Conservation (phyloP, 495 filamentous ascomycete species). For the Neurospora sp. region DNA sequence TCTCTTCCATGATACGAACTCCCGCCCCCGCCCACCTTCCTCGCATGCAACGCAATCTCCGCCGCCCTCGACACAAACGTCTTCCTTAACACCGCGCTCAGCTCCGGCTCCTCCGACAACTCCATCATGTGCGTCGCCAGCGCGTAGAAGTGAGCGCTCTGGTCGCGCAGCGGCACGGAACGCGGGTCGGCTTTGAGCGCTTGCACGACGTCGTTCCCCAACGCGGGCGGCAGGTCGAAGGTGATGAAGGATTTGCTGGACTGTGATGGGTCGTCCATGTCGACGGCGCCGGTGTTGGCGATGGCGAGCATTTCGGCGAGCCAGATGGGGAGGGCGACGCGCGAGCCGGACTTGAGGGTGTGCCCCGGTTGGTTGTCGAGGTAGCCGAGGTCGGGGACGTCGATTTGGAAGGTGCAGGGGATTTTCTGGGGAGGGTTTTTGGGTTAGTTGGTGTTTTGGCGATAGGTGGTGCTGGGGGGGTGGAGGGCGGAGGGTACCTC, state of each 20-base stretch:
- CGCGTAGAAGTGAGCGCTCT: conserved; percentile 79
- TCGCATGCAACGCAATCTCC: conserved; percentile 82
- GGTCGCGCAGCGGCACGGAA: conserved; percentile 70
- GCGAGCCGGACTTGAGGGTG: conserved; percentile 67
- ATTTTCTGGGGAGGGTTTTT: conserved; percentile 57
- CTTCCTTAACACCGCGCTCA: conserved; percentile 68
- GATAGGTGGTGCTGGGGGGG: not conserved
- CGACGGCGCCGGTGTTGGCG: conserved; percentile 40
- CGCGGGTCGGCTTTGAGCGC: conserved; percentile 84
- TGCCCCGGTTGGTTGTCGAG: conserved; percentile 59
- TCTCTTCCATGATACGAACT: not conserved
- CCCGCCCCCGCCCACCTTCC: conserved; percentile 65
- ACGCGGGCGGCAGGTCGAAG: conserved; percentile 68
- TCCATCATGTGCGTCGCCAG: conserved; percentile 78
- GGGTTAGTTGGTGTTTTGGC: not conserved
- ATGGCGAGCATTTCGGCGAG: conserved; percentile 94
- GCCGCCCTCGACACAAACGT: conserved; percentile 75
- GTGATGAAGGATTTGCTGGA: conserved; percentile 51
- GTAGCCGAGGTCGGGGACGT: conserved; percentile 77
- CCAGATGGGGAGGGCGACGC: conserved; percentile 83
- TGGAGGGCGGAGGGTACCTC: conserved; percentile 44
- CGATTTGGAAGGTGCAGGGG: conserved; percentile 85
- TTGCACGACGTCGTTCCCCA: conserved; percentile 75
- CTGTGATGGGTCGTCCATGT: conserved; percentile 20
- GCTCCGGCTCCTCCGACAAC: conserved; percentile 81